phyloP scores from a whole-genome alignment of 2,329 filamentous ascomycete genomes.

The Penicillium sp. region DNA sequence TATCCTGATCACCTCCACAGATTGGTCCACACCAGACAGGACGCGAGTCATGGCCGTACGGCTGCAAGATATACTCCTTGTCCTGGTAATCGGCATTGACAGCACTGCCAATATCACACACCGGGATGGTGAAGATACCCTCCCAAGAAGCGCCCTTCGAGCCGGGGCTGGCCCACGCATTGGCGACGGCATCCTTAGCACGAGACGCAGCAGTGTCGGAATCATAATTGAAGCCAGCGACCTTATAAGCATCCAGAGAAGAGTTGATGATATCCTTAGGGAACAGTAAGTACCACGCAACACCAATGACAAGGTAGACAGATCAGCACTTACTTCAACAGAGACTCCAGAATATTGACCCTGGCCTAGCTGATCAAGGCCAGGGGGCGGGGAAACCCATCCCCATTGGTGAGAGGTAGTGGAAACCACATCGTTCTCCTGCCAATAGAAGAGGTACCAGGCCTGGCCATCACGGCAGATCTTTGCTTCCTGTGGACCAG shows the following conservation, averaged over 20 bases:
- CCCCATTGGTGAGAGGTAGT: slow-evolving; percentile 13
- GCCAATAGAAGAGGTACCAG: slow-evolving; percentile 20
- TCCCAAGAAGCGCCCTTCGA: too few relatives aligned
- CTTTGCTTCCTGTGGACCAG: slow-evolving; percentile 4
- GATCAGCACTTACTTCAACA: background rate
- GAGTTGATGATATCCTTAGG: slow-evolving; percentile 16
- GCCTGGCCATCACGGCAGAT: slow-evolving; percentile 15
- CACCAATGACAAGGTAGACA: background rate
- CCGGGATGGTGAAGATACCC: too few relatives aligned
- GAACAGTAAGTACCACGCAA: background rate
- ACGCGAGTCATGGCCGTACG: slow-evolving; percentile 15
- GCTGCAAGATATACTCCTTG: slow-evolving; percentile 14
- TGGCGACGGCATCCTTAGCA: slow-evolving; percentile 9
- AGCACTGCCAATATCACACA: background rate
- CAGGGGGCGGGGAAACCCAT: slow-evolving; percentile 11
- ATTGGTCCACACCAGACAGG: slow-evolving; percentile 17
- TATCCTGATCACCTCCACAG: slow-evolving; percentile 14
- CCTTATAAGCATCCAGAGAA: slow-evolving; percentile 13
- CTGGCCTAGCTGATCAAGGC: slow-evolving; percentile 6
- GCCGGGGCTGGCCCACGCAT: slow-evolving; percentile 8
- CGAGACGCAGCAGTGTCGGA: background rate
- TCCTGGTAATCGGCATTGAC: slow-evolving; percentile 4
- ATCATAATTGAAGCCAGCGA: slow-evolving; percentile 8
- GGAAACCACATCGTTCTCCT: slow-evolving; percentile 10
- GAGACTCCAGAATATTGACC: slow-evolving; percentile 4